Base-by-base conservation (phyloP, 2,329 filamentous ascomycete species). In the Penicillium sp. region DNA sequence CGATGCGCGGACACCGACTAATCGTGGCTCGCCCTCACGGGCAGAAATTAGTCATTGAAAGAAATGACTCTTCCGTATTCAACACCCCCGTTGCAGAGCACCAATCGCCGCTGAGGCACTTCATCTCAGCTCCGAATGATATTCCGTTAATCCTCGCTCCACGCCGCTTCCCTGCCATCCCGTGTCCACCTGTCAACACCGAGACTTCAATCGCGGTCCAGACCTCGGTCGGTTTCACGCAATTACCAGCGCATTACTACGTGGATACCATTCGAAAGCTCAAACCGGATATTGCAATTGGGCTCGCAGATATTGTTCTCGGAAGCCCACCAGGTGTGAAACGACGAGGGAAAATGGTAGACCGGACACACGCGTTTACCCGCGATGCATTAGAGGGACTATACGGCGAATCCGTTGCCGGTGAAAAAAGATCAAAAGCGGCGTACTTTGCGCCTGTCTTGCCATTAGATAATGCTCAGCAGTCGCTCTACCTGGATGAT, bases 201-300 rank as follows among this genome's bases (percentile, higher is more conserved):
- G 76, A 82, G 45, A 76, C 76, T 26, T 75, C 80, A 31, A 72
- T 96, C 28, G 80, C 84, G 12, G 75, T 96, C 32, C 80, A 85
- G 58, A 95, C 92, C 2, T 90, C 88, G 0, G 85, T 87, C 1
- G 92, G 92, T 18, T 95, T 93, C 65, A 76, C 79, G 44, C 73
- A 76, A 39, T 69, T 96, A 22, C 75, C 76, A 20, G 77, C 79
- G 0, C 71, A 77, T 5, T 77, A 84, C 37, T 96, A 92, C 65
- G 70, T 75, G 22, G 68, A 77, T 4, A 79, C 80, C 12, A 71
- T 84, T 1, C 65, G 74, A 41, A 72, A 68, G n/a, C 66, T 95
- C 23, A 72, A 73, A 35, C 86, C 90, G 1, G 90, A 98, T 57
- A 82, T 96, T 37, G 77, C 82, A 23, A 73, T 96, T 15, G 80